These are phyloP conservation scores for Hydnomerulius pinastri DNA, from an alignment of 768 basidiomycete species.

Conservation along the genomic window DNA sequence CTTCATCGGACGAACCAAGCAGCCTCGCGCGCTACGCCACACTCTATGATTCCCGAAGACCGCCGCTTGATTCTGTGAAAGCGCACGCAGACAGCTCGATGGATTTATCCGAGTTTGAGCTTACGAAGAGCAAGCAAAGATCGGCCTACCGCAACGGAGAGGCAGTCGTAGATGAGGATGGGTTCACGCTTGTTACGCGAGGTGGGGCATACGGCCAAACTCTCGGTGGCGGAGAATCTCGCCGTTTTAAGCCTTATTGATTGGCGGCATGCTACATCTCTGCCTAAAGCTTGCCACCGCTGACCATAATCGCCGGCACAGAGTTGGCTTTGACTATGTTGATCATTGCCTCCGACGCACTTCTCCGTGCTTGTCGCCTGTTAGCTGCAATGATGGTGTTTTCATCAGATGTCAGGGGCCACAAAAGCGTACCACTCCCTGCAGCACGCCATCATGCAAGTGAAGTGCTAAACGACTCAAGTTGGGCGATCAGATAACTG, in stretches of 20 bases:
- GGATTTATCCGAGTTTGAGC: slow-evolving; percentile 67
- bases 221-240: slow-evolving; percentile 79
- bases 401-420: too few relatives aligned
- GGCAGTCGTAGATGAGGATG: slow-evolving; percentile 90
- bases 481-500: too few relatives aligned
- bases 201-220: slow-evolving; percentile 90
- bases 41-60: slow-evolving; percentile 67
- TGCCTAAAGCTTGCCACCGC: too few relatives aligned
- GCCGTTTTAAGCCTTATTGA: slow-evolving; percentile 88
- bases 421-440: too few relatives aligned
- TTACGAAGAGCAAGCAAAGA: slow-evolving; percentile 57
- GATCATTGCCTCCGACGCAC: too few relatives aligned
- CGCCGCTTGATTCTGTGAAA: slow-evolving; percentile 70
- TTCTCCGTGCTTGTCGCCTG: too few relatives aligned
- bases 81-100: slow-evolving; percentile 82
- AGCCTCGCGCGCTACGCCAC: slow-evolving; percentile 75
- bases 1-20: slow-evolving; percentile 56
- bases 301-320: too few relatives aligned
- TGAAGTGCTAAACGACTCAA: too few relatives aligned
- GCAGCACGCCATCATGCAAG: too few relatives aligned
- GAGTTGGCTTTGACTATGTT: too few relatives aligned
- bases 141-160: slow-evolving; percentile 79
- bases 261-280: too few relatives aligned
- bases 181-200: slow-evolving; percentile 92
- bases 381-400: too few relatives aligned